A percentile compares a stretch with the other conserved stretches of the same genome.
phyloP scores from a whole-genome alignment of 2,329 filamentous ascomycete species.

The Neofusicoccum cordaticola region DNA sequence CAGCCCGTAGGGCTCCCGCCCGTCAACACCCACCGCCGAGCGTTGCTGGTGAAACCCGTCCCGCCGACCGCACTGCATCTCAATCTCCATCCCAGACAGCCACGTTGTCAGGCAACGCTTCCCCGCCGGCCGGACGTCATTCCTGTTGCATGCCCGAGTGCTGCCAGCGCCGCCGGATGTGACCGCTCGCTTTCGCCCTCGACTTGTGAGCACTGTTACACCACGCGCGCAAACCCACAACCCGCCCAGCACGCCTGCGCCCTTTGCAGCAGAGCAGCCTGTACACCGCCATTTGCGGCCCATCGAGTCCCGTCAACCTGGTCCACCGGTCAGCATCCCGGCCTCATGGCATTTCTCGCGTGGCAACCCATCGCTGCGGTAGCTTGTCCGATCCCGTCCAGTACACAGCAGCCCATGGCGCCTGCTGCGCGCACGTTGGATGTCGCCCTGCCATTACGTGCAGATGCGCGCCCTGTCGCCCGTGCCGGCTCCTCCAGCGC shows the following conservation, averaged over 20 bases:
- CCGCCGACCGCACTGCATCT: not conserved
- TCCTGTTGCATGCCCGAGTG: not conserved
- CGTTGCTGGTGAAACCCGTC: constrained; percentile 12
- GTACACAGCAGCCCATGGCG: constrained; percentile 10
- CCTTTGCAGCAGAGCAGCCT: not conserved
- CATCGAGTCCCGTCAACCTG: constrained; percentile 13
- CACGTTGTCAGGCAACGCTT: constrained; percentile 13
- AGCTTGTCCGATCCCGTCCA: constrained; percentile 11
- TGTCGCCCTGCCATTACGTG: constrained; percentile 8
- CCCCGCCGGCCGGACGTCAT: constrained; percentile 9
- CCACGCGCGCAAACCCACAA: not conserved
- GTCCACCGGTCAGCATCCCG: constrained; percentile 8
- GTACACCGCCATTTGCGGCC: constrained; percentile 16
- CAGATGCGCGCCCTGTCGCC: not conserved
- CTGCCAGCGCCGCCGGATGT: not conserved
- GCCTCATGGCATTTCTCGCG: constrained; percentile 16
- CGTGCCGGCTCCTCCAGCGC: not conserved
- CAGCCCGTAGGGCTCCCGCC: not conserved
- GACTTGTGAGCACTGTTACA: constrained; percentile 8
- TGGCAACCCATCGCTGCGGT: constrained; percentile 18
- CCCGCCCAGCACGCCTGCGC: not conserved
- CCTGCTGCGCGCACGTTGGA: constrained; percentile 11
- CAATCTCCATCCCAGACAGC: constrained; percentile 8
- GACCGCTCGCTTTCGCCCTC: constrained; percentile 2
- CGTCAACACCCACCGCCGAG: not conserved